A percentile compares a stretch with the other conserved stretches of the same genome.
Conservation (phyloP, 345 rosid species). For the Corymbia maculata region DNA sequence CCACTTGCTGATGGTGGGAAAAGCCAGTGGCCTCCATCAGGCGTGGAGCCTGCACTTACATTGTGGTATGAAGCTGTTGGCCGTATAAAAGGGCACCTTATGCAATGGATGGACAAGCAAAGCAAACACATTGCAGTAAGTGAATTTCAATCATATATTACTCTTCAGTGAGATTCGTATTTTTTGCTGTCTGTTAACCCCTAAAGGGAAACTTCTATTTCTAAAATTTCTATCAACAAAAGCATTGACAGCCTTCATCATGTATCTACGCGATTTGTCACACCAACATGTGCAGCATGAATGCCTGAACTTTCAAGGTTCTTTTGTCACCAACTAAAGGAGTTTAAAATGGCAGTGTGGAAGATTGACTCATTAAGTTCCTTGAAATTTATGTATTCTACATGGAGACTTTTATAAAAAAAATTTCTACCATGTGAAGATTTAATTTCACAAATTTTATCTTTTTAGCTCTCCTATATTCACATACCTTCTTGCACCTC, state of each 20-base stretch:
- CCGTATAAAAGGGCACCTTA: slow-evolving; percentile 71
- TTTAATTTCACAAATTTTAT: neutral
- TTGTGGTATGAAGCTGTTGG: slow-evolving; percentile 98
- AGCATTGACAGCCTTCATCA: neutral
- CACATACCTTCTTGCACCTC: neutral
- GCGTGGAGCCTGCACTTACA: slow-evolving; percentile 83
- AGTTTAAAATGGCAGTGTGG: neutral
- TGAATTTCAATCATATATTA: neutral
- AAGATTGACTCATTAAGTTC: neutral
- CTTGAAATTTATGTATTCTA: neutral
- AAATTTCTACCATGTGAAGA: neutral
- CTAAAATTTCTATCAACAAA: neutral
- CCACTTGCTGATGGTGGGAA: slow-evolving; percentile 95
- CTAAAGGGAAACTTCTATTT: neutral
- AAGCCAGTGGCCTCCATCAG: slow-evolving; percentile 96
- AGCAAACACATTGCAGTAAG: slow-evolving; percentile 94
- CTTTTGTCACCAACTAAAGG: neutral
- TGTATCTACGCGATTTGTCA: neutral
- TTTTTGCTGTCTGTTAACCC: neutral
- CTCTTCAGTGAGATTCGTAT: neutral
- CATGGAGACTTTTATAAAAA: neutral
- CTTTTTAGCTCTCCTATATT: neutral
- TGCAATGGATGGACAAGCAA: slow-evolving; percentile 98
- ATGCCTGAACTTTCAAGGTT: neutral
- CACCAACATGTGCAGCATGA: neutral